Base-by-base conservation (phyloP, 169 alveolate genomes). In the Toxoplasma gondii region DNA sequence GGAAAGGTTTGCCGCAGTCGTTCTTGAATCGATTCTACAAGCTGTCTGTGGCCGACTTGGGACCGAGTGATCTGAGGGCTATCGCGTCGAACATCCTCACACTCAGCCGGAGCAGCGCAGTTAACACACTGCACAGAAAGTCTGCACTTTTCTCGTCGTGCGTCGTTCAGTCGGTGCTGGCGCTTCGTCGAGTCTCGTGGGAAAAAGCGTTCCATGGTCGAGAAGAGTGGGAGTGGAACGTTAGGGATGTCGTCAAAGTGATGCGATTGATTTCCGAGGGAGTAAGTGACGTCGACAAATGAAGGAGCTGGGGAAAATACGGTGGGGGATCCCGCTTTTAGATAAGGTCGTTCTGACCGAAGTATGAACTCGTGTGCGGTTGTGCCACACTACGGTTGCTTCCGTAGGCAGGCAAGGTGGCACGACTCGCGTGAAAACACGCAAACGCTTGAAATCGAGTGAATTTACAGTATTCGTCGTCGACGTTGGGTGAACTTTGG, bases 1-100 rank as follows among this genome's bases (percentile, higher is more conserved):
- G 99, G 78, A 99, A 99, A 95, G 99, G 99, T 45, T 97, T 99
- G 41, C 99, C 99, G 0, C 98, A 98, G 95, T 99, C 99, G 58
- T 99, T 99, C 93, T 96, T 99, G 92, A 99, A 99, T 96, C 98
- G 99, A 92, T 99, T 99, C 96, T 98, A 99, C 53, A 98, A 98
- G 95, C 98, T 99, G 36, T 97, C 97, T 93, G 97, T 99, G 27
- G 91, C 82, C 45, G 91, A 44, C 41, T 88, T 96, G 88, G 70
- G 49, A 1, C 88, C 53, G 44, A 70, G 70, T 29, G 97, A 96
- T 69, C 80, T 90, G 78, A 34, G 86, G 53, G 90, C 82, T 31
- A 95, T 95, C 34, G 95, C 95, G 19, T 64, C 49, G 90, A 88
- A 94, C 86, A 78, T 78, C 86, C 10, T 78, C 43, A 78, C 12